Evolutionary conservation across 352 stramenopile species (phyloP), one percentile per base, ranked within the genome.

Genomic region (Aphanomyces astaci): DNA sequence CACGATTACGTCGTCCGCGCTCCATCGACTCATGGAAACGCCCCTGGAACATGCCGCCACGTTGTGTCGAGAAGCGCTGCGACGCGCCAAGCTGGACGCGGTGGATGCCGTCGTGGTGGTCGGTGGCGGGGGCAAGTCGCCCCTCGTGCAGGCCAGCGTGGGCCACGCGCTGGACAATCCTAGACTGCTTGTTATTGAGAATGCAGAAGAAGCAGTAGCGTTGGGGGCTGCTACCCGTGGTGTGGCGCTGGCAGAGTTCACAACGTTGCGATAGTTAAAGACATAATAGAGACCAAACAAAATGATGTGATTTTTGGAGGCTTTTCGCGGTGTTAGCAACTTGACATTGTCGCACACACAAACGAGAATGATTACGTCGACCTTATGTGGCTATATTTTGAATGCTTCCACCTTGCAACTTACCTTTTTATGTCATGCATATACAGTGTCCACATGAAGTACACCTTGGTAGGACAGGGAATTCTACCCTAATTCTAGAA

Each of bases 51-150:
- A 80, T 11, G 78, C 75, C 0, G 71, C 70, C 1, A 60, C 55
- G 22, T 67, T 92, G 0, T 88, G 78, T 55, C 70, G 74, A 5
- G 48, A 69, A 22, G 72, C 36, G 33, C 73, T 92, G 15, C 39
- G 66, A n/a, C 57, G 63, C 15, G 72, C 74, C 0, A 71, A 78
- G 7, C 25, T 88, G 17, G 75, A 65, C 19, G 72, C 80, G 24
- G 70, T 91, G 24, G 74, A 70, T 19, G 64, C 76, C 7, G 63
- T 91, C 1, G 75, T 91, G n/a, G 64, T 89, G 3, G 65, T 88
- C 2, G 83, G 83, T 28, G 83, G 81, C 15, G 81, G 81, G 13
- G 73, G 75, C 25, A 79, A 79, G 13, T 80, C 80, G 51, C 17
- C 51, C 9, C 13, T 59, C 11, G 25, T 59, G 5, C 17, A 30